These are phyloP conservation scores for Metschnikowia chrysomelidarum DNA, from an alignment of 805 yeast species.

Conservation along the genomic window DNA sequence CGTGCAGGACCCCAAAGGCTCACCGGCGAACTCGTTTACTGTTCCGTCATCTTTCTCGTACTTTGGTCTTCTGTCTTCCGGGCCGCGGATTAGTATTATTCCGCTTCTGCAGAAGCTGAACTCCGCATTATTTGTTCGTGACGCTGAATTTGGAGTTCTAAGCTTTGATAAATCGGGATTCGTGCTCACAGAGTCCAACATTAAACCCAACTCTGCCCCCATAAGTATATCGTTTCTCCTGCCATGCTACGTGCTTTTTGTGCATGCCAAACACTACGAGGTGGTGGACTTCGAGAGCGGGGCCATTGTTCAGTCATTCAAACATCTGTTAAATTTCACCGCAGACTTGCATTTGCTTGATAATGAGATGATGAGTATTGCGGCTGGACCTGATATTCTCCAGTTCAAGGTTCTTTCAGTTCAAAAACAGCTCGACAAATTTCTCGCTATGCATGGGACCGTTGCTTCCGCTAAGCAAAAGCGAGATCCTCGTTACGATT, in stretches of 20 bases:
- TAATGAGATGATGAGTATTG: slow-evolving; percentile 16
- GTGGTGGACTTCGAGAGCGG: slow-evolving; percentile 36
- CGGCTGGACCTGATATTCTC: slow-evolving; percentile 29
- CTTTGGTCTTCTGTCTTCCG: slow-evolving; percentile 34
- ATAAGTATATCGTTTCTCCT: slow-evolving; percentile 24
- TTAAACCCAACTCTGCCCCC: slow-evolving; percentile 29
- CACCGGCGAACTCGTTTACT: slow-evolving; percentile 21
- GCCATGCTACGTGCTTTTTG: slow-evolving; percentile 34
- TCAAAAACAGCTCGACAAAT: slow-evolving; percentile 39
- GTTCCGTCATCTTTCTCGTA: slow-evolving; percentile 35
- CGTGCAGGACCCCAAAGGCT: slow-evolving; percentile 19
- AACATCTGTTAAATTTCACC: slow-evolving; percentile 30
- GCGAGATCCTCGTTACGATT: slow-evolving; percentile 29
- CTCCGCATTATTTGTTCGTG: slow-evolving; percentile 29
- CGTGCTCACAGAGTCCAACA: slow-evolving; percentile 17
- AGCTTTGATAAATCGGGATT: slow-evolving; percentile 9
- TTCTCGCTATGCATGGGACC: slow-evolving; percentile 22
- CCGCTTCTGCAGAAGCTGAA: slow-evolving; percentile 11
- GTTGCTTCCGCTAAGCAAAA: slow-evolving; percentile 14
- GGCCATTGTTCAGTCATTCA: slow-evolving; percentile 32
- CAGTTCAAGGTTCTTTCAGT: slow-evolving; percentile 29
- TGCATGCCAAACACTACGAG: slow-evolving; percentile 34
- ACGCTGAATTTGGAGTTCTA: slow-evolving; percentile 28
- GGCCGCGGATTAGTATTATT: slow-evolving; percentile 28
- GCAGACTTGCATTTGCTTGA: slow-evolving; percentile 20